phyloP scores from a whole-genome alignment of 805 yeast species.

The Ogataea minuta region DNA sequence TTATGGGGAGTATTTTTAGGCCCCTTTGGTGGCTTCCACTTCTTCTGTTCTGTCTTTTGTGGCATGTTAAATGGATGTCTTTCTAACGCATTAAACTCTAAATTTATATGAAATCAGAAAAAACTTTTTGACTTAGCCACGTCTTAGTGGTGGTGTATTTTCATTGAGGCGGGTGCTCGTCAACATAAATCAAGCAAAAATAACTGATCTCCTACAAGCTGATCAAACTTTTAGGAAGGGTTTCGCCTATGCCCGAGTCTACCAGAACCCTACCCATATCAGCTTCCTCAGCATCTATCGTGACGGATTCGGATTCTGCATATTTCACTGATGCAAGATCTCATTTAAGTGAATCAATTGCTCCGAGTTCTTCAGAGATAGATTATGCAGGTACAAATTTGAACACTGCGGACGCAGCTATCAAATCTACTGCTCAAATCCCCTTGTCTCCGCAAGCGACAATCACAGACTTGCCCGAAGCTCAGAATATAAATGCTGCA shows the following conservation, averaged over 20 bases:
- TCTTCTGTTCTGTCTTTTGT: slow-evolving; percentile 55
- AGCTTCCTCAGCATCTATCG: slow-evolving; percentile 16
- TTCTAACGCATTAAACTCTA: neutral
- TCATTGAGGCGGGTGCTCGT: slow-evolving; percentile 6
- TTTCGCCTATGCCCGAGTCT: neutral
- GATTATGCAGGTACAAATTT: neutral
- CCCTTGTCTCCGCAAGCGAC: slow-evolving; percentile 24
- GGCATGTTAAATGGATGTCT: slow-evolving; percentile 23
- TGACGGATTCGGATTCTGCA: slow-evolving; percentile 21
- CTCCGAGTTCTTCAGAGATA: slow-evolving; percentile 1
- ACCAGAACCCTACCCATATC: slow-evolving; percentile 1
- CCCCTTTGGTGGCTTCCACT: slow-evolving; percentile 88
- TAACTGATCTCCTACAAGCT: neutral
- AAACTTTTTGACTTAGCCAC: slow-evolving; percentile 9
- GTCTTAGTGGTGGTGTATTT: neutral
- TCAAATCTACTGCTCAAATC: neutral
- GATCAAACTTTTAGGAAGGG: neutral
- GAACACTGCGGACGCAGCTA: neutral
- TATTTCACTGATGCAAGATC: slow-evolving; percentile 27
- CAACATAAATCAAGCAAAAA: neutral
- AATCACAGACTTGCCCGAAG: slow-evolving; percentile 17
- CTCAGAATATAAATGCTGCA: slow-evolving; percentile 1
- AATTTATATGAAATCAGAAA: slow-evolving; percentile 1
- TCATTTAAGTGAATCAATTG: slow-evolving; percentile 16
- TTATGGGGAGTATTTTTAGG: slow-evolving; percentile 87